phyloP scores from a whole-genome alignment of 805 yeast species.

The Starmerella stigmatis region DNA sequence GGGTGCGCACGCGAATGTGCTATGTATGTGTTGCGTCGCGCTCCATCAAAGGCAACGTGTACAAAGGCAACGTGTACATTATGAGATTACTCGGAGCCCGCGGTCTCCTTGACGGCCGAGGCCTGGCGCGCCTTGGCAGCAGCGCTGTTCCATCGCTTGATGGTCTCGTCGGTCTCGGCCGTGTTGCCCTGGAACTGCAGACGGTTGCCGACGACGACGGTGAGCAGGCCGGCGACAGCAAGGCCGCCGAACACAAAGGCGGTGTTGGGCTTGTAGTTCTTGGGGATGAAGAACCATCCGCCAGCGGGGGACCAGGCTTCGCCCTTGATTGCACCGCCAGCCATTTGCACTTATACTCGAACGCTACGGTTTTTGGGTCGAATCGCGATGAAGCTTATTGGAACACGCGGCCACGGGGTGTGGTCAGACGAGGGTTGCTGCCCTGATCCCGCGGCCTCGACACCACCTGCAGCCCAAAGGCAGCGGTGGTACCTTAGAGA shows the following conservation, averaged over 20 bases:
- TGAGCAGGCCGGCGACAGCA: constrained; percentile 29
- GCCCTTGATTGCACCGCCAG: constrained; percentile 27
- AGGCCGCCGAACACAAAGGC: constrained; percentile 35
- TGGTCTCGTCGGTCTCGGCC: constrained; percentile 34
- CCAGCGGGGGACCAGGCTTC: constrained; percentile 40
- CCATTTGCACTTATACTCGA: constrained; percentile 15
- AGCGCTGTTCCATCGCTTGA: constrained; percentile 40
- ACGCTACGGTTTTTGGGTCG: not conserved
- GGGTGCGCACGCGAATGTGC: no score
- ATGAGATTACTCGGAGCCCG: constrained; percentile 11
- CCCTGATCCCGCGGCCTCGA: no score
- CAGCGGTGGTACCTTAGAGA: no score
- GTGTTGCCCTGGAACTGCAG: constrained; percentile 32
- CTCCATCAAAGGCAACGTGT: no score
- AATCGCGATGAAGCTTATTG: not conserved
- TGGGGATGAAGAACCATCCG: constrained; percentile 48
- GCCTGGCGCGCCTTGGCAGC: constrained; percentile 33
- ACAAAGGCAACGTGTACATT: no score
- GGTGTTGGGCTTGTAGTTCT: constrained; percentile 41
- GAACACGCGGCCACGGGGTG: no score
- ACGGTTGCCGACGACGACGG: constrained; percentile 34
- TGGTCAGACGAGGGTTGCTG: no score
- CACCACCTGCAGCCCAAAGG: no score
- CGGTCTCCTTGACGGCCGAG: constrained; percentile 24
- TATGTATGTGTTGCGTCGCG: no score